Evolutionary conservation across 2,329 filamentous ascomycete genomes (phyloP), one percentile per base, ranked within the genome.

Genomic region (Chaetomiaceae sp.): DNA sequence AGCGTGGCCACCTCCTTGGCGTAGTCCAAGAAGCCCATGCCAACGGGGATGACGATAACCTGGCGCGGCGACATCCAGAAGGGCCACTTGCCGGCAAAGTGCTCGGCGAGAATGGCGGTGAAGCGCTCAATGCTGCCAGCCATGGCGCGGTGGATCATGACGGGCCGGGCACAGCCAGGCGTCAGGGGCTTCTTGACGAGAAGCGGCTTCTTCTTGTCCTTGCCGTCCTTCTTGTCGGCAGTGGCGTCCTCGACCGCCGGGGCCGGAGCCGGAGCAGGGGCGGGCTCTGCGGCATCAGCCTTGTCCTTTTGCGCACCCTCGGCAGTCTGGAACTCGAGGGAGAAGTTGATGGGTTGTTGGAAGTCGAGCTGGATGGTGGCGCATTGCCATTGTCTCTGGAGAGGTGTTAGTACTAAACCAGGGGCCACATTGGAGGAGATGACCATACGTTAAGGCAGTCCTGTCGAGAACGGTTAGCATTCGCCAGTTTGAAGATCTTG

Each of bases 341-440:
- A 87, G 71, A 96, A 96, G 68, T 90, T 90, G 62, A 86, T 76
- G 1, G 86, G 86, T 17, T 88, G 79, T 65, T 96, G 87, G 74
- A 95, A 95, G 67, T 95, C 89, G 48, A 95, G 81, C 72, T 97
- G 92, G 60, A 97, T 95, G 12, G 92, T 97, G 61, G 92, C 89
- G 64, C 89, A 95, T 70, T 95, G 87, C 74, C 84, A 87, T 20
- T 54, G 41, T 33, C 58, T 53, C 54, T 56, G 46, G n/a, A 1
- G 5, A 16, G 9, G 14, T 50, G 55, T 45, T n/a, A 44, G 35
- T 40, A 21, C 5, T 17, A 2, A 12, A 14, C 16, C 12, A 31
- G 13, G 7, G 14, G 4, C 7, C 6, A 12, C 17, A 30, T 4
- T 16, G 14, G 4, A 14, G 4, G 7, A 7, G 38, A 25, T 40